Evolutionary conservation across 2,329 filamentous ascomycete species (phyloP).

Genomic region (Fusarium solani-melongenae): DNA sequence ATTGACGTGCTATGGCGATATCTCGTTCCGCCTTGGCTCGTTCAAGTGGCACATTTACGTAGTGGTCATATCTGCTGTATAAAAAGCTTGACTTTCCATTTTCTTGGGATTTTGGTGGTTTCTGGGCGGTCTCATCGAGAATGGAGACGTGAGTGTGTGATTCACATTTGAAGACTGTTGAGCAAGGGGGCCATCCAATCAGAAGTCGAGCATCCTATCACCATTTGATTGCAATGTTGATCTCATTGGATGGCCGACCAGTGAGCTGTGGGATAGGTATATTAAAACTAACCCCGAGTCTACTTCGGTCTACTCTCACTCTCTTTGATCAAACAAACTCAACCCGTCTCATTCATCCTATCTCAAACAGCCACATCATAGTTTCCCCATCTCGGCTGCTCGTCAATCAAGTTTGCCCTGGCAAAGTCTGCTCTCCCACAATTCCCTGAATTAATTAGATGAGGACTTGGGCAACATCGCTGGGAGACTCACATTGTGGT

Average conservation of each 20-base stretch:
- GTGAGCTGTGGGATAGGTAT: neutral
- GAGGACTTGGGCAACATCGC: neutral
- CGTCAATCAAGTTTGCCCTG: neutral
- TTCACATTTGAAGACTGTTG: neutral
- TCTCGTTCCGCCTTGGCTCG: neutral
- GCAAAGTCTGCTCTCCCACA: neutral
- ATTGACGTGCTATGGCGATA: neutral
- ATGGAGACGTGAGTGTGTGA: neutral
- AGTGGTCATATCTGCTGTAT: neutral
- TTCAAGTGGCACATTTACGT: neutral
- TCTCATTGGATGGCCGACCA: neutral
- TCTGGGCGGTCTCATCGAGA: neutral
- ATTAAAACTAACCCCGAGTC: neutral
- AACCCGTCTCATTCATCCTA: neutral
- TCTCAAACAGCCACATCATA: neutral
- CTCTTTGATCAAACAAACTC: neutral
- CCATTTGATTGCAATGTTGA: neutral
- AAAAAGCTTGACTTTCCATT: neutral
- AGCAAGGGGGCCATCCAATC: neutral
- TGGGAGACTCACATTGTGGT: neutral
- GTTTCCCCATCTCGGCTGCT: neutral
- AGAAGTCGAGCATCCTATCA: neutral
- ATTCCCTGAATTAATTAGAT: neutral
- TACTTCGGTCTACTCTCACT: no score
- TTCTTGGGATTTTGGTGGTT: neutral